A percentile compares a stretch with the other conserved stretches of the same genome.
These are phyloP conservation scores for Pleurotus ostreatus DNA, from an alignment of 768 basidiomycete species.

Conservation along the genomic window DNA sequence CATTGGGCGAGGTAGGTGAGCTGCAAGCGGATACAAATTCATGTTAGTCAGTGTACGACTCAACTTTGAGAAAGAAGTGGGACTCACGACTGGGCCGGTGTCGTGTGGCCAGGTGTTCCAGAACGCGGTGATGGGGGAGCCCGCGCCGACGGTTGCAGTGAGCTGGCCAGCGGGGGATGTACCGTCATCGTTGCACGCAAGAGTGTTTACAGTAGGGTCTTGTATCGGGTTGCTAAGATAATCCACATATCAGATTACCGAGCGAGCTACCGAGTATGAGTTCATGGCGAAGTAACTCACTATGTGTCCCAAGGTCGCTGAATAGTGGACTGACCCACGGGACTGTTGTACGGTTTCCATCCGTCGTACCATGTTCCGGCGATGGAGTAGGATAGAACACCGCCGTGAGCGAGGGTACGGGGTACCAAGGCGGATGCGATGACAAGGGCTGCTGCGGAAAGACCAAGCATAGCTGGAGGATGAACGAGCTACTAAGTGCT, in stretches of 20 bases:
- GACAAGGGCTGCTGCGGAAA: not conserved
- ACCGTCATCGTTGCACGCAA: conserved; percentile 31
- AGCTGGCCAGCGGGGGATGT: conserved; percentile 25
- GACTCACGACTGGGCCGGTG: conserved; percentile 36
- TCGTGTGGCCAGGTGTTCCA: conserved; percentile 38
- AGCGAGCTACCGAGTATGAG: no score
- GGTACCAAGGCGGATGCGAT: conserved; percentile 25
- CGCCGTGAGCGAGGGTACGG: conserved; percentile 36
- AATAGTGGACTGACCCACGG: conserved; percentile 37
- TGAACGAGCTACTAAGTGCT: no score
- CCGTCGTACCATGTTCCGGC: conserved; percentile 35
- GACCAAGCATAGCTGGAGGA: no score
- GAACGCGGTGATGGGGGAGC: conserved; percentile 28
- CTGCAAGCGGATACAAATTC: conserved; percentile 7
- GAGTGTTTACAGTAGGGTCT: no score
- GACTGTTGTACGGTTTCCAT: conserved; percentile 38
- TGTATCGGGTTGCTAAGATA: no score
- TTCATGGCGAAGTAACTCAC: conserved; percentile 15
- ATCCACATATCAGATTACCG: no score
- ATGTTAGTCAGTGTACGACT: not conserved
- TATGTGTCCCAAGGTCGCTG: conserved; percentile 41
- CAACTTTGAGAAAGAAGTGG: not conserved
- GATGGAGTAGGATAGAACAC: conserved; percentile 36
- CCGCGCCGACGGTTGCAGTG: conserved; percentile 30
- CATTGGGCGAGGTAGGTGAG: conserved; percentile 34